A percentile compares a stretch with the other conserved stretches of the same genome.
Evolutionary conservation across 139 green algal species (phyloP).

Genomic region (Nannochloris sp.): DNA sequence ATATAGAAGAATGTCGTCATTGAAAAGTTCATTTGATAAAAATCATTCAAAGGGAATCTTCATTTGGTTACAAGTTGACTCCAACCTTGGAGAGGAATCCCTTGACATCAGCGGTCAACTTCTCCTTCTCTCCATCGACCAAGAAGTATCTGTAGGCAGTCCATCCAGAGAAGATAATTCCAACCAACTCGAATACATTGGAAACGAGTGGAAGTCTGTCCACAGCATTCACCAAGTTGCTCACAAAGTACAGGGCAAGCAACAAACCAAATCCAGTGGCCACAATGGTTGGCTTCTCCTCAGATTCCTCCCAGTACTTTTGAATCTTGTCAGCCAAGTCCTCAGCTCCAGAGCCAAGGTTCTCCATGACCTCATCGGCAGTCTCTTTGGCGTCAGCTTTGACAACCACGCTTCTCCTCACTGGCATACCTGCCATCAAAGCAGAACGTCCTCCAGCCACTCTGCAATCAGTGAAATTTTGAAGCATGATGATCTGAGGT

Average conservation of each 20-base stretch:
- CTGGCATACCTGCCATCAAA: background rate
- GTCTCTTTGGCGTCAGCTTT: conserved; percentile 9
- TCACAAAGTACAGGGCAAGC: conserved; percentile 23
- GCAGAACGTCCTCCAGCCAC: background rate
- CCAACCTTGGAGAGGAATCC: conserved; percentile 3
- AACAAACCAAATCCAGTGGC: conserved; percentile 13
- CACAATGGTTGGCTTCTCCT: conserved; percentile 29
- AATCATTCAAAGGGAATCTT: background rate
- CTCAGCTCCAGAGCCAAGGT: background rate
- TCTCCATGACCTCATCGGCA: conserved; percentile 7
- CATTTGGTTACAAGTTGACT: background rate
- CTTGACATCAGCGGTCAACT: conserved; percentile 4
- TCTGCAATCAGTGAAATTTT: background rate
- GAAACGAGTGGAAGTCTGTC: conserved; percentile 25
- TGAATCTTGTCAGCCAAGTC: background rate
- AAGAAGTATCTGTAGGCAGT: conserved; percentile 19
- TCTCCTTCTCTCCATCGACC: conserved; percentile 10
- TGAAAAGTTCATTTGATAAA: background rate
- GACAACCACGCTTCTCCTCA: background rate
- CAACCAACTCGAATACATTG: conserved; percentile 29
- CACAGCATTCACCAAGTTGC: conserved; percentile 12
- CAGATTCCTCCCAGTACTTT: conserved; percentile 26
- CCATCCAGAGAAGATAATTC: conserved; percentile 21
- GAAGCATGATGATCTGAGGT: too few species aligned
- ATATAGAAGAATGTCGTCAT: conserved; percentile 6